Percentiles rank a stretch among this genome's conserved stretches.
These are phyloP conservation scores for Daldinia caldariorum DNA, from an alignment of 495 filamentous ascomycete species.

Conservation along the genomic window DNA sequence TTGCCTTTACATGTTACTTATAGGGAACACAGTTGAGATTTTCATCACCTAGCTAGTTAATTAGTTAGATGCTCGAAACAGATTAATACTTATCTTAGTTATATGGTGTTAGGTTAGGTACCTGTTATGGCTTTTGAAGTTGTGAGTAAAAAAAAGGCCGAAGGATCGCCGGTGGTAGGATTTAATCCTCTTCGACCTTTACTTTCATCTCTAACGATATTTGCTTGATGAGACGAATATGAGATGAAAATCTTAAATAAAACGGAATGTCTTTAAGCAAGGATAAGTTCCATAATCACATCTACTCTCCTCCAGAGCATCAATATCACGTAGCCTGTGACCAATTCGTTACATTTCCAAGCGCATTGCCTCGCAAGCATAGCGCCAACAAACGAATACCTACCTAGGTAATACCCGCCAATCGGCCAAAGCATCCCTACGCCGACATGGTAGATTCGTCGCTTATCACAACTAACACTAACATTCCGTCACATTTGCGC, in stretches of 20 bases:
- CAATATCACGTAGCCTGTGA: constrained; percentile 43
- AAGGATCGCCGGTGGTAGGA: constrained; percentile 22
- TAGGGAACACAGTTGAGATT: not conserved
- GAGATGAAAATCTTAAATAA: constrained; percentile 13
- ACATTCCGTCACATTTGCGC: constrained; percentile 3
- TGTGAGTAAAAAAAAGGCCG: constrained; percentile 5
- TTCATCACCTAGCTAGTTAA: not conserved
- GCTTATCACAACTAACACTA: constrained; percentile 29
- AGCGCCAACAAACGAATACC: constrained; percentile 42
- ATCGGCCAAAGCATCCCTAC: constrained; percentile 40
- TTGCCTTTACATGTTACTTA: not conserved
- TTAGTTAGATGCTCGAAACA: constrained; percentile 1
- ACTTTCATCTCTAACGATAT: constrained; percentile 5
- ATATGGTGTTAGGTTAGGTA: no score
- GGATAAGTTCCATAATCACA: constrained; percentile 34
- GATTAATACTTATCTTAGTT: not conserved
- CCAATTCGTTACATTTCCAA: constrained; percentile 36
- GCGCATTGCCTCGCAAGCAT: constrained; percentile 34
- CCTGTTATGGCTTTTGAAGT: not conserved
- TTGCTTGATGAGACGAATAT: constrained; percentile 10
- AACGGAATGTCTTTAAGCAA: constrained; percentile 24
- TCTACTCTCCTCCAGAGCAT: constrained; percentile 17
- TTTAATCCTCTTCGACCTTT: constrained; percentile 12
- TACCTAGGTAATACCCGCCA: constrained; percentile 36
- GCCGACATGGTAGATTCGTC: constrained; percentile 38